Evolutionary conservation across 345 rosid species (phyloP), one percentile per base, ranked within the genome.

Genomic region (Cochlearia excelsa): DNA sequence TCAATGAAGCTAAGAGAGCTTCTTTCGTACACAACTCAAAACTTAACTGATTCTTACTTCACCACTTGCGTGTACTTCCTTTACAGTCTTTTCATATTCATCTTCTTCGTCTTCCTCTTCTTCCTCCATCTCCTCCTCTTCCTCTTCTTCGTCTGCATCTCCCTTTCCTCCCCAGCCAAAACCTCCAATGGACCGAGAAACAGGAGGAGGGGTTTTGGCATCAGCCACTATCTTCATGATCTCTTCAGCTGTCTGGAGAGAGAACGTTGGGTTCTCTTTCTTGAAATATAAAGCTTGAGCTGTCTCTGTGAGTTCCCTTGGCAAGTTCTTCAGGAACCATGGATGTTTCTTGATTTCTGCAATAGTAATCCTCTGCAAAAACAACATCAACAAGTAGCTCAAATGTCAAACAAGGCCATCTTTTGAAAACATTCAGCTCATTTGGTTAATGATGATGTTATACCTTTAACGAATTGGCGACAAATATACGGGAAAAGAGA

Each of bases 321-420:
- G 89, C 79, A 89, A 65, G 81, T 86, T 86, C 75, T 80, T 86
- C 52, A 84, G 40, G 66, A 89, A 89, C 95, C 95, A 89, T 16
- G 83, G 89, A 65, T 89, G 97, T 26, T 64, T 79, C 74, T 81
- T 86, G 65, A 89, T 81, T 38, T 89, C 95, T 54, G 68, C 80
- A 57, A 89, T 86, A 51, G 78, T 77, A 57, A 89, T 75, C 67
- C 96, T 85, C 96, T 88, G 80, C 45, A 3, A 8, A 37, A 37
- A 37, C 61, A 51, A 35, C 23, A 16, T 16, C 42, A 38, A 29
- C 46, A 45, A 44, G 28, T 39, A 57, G 28, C 50, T 47, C 51
- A 3, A 38, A 23, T 16, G 60, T 44, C 38, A 38, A 54, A 11
- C 10, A 45, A 35, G 3, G 8, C n/a, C 34, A 34, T 26, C 7